Percentiles rank a stretch among this genome's conserved stretches.
Conservation (phyloP, 2,329 filamentous ascomycete species). For the Huntiella bhutanensis region DNA sequence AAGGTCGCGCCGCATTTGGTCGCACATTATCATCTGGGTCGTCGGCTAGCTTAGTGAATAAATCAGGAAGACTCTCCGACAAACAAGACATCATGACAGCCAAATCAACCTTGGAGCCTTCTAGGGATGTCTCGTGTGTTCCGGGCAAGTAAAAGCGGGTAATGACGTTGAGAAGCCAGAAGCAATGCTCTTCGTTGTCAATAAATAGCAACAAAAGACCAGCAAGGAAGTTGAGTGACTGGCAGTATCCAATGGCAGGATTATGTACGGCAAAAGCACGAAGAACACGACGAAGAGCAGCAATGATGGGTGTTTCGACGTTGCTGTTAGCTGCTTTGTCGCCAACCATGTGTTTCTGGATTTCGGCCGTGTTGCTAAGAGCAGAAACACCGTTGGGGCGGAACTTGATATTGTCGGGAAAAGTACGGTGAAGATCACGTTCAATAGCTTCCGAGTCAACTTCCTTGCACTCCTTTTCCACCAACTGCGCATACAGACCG, state of each 20-base stretch:
- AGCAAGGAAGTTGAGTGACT: conserved; percentile 87
- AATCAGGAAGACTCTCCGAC: conserved; percentile 59
- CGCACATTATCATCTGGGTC: conserved; percentile 40
- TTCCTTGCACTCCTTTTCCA: conserved; percentile 44
- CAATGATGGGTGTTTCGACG: conserved; percentile 39
- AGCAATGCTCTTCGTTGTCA: conserved; percentile 70
- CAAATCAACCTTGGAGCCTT: conserved; percentile 83
- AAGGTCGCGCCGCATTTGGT: conserved; percentile 16
- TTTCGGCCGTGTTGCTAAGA: conserved; percentile 18
- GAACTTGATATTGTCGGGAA: conserved; percentile 84
- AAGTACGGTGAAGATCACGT: conserved; percentile 80
- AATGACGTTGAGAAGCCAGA: conserved; percentile 85
- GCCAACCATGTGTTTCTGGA: conserved; percentile 20
- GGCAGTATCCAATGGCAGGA: conserved; percentile 82
- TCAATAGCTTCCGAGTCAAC: conserved; percentile 81
- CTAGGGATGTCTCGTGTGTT: conserved; percentile 76
- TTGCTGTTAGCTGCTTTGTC: conserved; percentile 21
- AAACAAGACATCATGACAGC: conserved; percentile 81
- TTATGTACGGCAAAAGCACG: conserved; percentile 84
- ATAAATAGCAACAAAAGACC: conserved; percentile 80
- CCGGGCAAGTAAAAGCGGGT: conserved; percentile 75
- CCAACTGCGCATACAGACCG: conserved; percentile 55
- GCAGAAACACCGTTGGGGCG: conserved; percentile 39
- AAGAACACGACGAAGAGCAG: conserved; percentile 64
- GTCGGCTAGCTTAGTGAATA: conserved; percentile 77